Evolutionary conservation across 345 rosid species (phyloP), one percentile per base, ranked within the genome.

Genomic region (Turritis glabra): DNA sequence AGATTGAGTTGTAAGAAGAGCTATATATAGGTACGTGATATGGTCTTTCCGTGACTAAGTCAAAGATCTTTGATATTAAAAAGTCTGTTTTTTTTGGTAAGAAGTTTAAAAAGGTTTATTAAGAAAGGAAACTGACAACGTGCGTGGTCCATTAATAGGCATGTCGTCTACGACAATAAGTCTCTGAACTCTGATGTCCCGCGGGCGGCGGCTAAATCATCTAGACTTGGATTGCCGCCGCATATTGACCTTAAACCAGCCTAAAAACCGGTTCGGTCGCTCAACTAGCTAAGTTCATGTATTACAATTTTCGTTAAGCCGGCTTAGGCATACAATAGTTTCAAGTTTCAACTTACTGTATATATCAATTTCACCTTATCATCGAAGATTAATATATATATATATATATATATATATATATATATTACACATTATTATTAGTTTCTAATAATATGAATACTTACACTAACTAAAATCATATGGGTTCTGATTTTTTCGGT

Each of bases 171-270:
- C 37, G 52, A 67, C 72, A 37, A 53, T 26, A 18, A 40, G 27
- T 56, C 26, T 21, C 35, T 17, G 25, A 54, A 43, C 26, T 21
- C 35, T 17, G 25, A 54, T 47, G 37, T 22, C 75, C 18, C 66
- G 74, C 66, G 56, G 74, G 57, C 18, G 74, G 74, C 66, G 56
- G 74, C 66, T n/a, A 55, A 29, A 32, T 22, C 32, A 44, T 70
- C 47, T 47, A 33, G 66, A 43, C 3, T 21, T 38, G 32, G 32
- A 7, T 69, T 6, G 22, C 44, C 23, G 48, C 41, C 29, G 30
- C 18, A 69, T 12, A 40, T 5, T 26, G 26, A 54, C 63, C 8
- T 26, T 67, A 22, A 66, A 50, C 59, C 35, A 59, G 32, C 32
- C 33, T 51, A 22, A 22, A 13, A 57, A 17, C 17, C n/a, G 44